Base-by-base conservation (phyloP, 2,329 filamentous ascomycete species). In the Leptodontidium sp. region DNA sequence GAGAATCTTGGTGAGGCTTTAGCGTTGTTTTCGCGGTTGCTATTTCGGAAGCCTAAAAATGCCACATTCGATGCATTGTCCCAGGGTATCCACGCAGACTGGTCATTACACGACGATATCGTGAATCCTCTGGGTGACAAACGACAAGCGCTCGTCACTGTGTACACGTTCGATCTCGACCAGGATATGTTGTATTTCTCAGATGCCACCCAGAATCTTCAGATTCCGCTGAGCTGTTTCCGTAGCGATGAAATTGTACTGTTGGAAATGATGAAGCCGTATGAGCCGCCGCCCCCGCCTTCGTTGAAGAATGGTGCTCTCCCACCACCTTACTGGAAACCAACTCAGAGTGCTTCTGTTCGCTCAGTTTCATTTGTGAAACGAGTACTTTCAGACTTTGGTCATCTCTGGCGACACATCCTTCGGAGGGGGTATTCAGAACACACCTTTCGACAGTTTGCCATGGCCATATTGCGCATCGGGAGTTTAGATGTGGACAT, bases 131-230 rank as follows among this genome's bases (percentile, higher is more conserved):
- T 61, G 1, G 57, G 57, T 4, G 57, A 61, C n/a, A 61, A 40
- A 21, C 57, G 57, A 15, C 40, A 40, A 29, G 40, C 57, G n/a
- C 38, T 43, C 5, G 17, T 45, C n/a, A 45, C 40, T 14, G 40
- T 45, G 5, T 61, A 61, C 17, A 61, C 57, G 9, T 17, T 43
- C 35, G 57, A 61, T 43, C 57, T 61, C 38, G 57, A 61, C 35
- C 17, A 14, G 6, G 57, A 61, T 1, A 61, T 15, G 1, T 21
- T 61, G n/a, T 14, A 17, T 12, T 40, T 61, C 32, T 61, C 40
- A n/a, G 57, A 45, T 4, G 32, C 32, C 7, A 21, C 32, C 3
- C 32, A 26, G n/a, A 26, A 45, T 61, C 40, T 61, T 15, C 17
- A 61, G 57, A n/a, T 61, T 21, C 40, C 57, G 7, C 12, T 61